These are phyloP conservation scores for Xanthoparmelia taractica DNA, from an alignment of 495 filamentous ascomycete genomes.

Conservation along the genomic window DNA sequence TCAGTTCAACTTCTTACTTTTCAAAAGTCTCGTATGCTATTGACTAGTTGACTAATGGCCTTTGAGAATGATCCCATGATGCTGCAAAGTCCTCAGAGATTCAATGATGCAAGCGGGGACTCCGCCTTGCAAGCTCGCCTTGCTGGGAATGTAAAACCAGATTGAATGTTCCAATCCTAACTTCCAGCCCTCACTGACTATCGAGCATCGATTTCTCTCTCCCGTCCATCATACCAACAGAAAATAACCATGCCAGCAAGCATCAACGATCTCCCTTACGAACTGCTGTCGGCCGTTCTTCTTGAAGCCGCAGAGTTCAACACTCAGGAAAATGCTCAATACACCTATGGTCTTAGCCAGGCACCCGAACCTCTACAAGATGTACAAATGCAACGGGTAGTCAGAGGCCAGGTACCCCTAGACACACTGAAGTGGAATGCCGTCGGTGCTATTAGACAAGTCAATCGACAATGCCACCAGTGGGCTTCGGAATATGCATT, in stretches of 20 bases:
- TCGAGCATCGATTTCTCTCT: neutral
- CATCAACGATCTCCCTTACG: constrained; percentile 43
- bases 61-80: constrained; percentile 11
- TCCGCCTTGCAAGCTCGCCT: neutral
- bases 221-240: neutral
- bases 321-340: constrained; percentile 33
- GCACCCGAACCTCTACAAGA: constrained; percentile 38
- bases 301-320: constrained; percentile 40
- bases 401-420: constrained; percentile 41
- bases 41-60: constrained; percentile 11
- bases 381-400: constrained; percentile 37
- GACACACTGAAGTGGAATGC: constrained; percentile 45
- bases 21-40: neutral
- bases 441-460: constrained; percentile 38
- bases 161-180: constrained; percentile 5
- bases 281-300: constrained; percentile 46
- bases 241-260: constrained; percentile 16
- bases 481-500: constrained; percentile 45
- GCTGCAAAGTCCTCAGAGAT: constrained; percentile 9
- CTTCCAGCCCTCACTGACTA: neutral
- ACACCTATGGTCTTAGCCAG: constrained; percentile 46
- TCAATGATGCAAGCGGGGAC: neutral
- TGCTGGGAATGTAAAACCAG: constrained; percentile 8
- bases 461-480: constrained; percentile 44
- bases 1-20: neutral